Percentiles rank a stretch among this genome's conserved stretches.
These are phyloP conservation scores for Firmiana major DNA, from an alignment of 345 rosid genomes.

Conservation along the genomic window DNA sequence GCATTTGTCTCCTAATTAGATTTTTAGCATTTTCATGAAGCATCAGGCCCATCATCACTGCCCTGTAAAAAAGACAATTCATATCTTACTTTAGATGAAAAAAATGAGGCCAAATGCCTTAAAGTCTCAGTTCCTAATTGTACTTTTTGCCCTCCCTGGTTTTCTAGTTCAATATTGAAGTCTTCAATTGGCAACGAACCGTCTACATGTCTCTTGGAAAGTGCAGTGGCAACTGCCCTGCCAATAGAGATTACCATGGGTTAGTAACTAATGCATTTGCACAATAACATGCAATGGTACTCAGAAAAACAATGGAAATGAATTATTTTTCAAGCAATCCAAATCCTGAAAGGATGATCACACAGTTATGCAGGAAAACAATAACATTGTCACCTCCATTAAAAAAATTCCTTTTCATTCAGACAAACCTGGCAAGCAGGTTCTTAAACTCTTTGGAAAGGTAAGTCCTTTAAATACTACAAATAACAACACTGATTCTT, in stretches of 20 bases:
- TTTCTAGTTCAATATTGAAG: slow-evolving; percentile 77
- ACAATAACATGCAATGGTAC: background rate
- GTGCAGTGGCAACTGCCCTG: slow-evolving; percentile 80
- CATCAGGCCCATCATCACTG: slow-evolving; percentile 92
- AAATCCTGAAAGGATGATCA: background rate
- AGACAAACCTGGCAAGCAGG: background rate
- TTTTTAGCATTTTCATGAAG: slow-evolving; percentile 78
- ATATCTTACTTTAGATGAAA: background rate
- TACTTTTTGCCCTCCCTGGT: slow-evolving; percentile 71
- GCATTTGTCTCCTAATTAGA: slow-evolving; percentile 51
- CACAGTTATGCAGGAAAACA: background rate
- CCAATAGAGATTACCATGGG: slow-evolving; percentile 10
- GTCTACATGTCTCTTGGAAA: slow-evolving; percentile 71
- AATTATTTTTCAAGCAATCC: background rate
- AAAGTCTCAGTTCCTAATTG: slow-evolving; percentile 66
- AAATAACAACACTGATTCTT: background rate
- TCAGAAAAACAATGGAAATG: background rate
- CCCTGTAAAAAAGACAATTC: slow-evolving; percentile 40
- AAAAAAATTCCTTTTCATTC: background rate
- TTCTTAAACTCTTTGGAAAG: background rate
- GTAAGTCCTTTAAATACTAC: background rate
- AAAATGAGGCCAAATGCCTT: background rate
- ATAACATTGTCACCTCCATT: background rate
- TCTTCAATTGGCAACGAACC: slow-evolving; percentile 72
- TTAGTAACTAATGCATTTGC: background rate